Evolutionary conservation across 2,329 filamentous ascomycete genomes (phyloP), one percentile per base, ranked within the genome.

Genomic region (Colletotrichum viniferum): DNA sequence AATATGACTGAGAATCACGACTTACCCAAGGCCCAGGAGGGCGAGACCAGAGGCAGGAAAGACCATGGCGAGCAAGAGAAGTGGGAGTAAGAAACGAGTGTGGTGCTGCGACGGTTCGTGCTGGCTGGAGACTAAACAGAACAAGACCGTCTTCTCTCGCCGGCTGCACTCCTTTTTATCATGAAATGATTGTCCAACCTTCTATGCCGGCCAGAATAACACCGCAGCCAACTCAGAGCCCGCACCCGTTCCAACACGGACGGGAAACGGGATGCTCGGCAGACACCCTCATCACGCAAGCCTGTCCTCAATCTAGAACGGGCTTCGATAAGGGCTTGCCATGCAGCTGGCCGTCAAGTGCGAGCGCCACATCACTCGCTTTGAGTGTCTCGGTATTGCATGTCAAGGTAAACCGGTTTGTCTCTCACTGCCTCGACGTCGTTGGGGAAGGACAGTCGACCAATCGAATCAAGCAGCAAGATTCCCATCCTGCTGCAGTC

Each of bases 1-100:
- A 58, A 8, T 5, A 61, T 34, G 30, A 21, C 14, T 36, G 16
- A 65, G 28, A 18, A 16, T 30, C 18, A 28, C 24, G 16, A 62
- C 78, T 58, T 78, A 84, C 83, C 80, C 79, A 64, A 82, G 73
- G 66, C 81, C 81, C 36, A 80, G 13, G 14, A 84, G 78, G 78
- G 78, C 76, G n/a, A 82, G 77, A 64, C 76, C 71, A 77, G 76
- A 24, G 69, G 79, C n/a, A 56, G 71, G 73, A 73, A 77, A 78
- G 69, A 81, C 76, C 77, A 82, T 80, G 56, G 71, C 69, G 63
- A 69, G 58, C 36, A 34, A 34, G 62, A 24, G 34, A 48, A 48
- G 6, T 26, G 30, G 21, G 30, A 56, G 28, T 63, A n/a, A 28
- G 64, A 79, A 82, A 79, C 77, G 80, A 82, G 73, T 78, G 74